Evolutionary conservation across 2,329 filamentous ascomycete species (phyloP).

Genomic region (Phaeosphaeria sp.): DNA sequence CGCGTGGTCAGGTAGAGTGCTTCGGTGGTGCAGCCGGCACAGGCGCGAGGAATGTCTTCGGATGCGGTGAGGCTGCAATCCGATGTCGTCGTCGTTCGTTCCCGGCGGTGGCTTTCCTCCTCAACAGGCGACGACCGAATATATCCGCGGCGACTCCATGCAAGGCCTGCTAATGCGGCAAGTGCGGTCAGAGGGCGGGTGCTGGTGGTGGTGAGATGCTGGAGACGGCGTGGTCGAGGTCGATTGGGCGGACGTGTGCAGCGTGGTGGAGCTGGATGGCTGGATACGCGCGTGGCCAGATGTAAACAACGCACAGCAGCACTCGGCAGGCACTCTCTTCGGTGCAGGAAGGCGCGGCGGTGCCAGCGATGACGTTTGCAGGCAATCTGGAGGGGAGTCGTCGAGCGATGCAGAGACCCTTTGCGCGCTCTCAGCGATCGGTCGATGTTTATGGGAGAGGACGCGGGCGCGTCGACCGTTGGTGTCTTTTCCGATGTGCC

Average conservation of each 20-base stretch:
- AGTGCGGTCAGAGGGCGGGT: too few species aligned
- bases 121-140: constrained; percentile 41
- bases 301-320: constrained; percentile 27
- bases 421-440: constrained; percentile 34
- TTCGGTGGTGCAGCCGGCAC: background rate
- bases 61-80: constrained; percentile 9
- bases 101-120: constrained; percentile 28
- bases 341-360: background rate
- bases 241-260: constrained; percentile 35
- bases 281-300: constrained; percentile 26
- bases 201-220: constrained; percentile 20
- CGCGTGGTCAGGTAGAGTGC: constrained; percentile 7
- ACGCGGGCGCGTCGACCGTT: constrained; percentile 28
- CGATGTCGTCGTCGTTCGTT: constrained; percentile 16
- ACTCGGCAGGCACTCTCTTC: constrained; percentile 11
- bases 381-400: constrained; percentile 17
- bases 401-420: constrained; percentile 31
- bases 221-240: constrained; percentile 24
- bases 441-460: constrained; percentile 31
- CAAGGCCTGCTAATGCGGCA: constrained; percentile 35
- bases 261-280: constrained; percentile 3
- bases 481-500: constrained; percentile 22
- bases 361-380: constrained; percentile 19
- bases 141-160: constrained; percentile 38
- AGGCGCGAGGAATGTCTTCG: constrained; percentile 24